Conservation (phyloP, 768 basidiomycete genomes). For the Lepiota venenata region DNA sequence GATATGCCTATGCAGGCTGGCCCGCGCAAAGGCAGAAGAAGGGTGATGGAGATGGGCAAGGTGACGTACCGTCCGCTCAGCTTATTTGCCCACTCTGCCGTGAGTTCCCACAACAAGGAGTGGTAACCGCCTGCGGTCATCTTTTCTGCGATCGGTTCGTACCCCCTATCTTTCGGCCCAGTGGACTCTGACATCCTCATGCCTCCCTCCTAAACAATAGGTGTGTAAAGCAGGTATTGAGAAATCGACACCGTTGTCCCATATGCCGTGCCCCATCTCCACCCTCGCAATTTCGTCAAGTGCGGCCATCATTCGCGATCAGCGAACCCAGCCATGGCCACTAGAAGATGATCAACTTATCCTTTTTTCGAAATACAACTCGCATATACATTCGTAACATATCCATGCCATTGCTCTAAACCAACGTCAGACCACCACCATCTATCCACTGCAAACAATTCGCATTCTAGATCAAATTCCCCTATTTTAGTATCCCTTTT, state of each 20-base stretch:
- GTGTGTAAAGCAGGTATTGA: constrained; percentile 16
- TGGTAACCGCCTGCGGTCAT: constrained; percentile 29
- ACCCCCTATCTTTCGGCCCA: background rate
- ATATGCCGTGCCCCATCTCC: constrained; percentile 20
- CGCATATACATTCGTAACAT: too few species aligned
- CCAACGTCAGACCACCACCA: too few species aligned
- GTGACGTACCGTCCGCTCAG: constrained; percentile 14
- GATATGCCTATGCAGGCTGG: constrained; percentile 39
- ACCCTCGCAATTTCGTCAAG: constrained; percentile 14
- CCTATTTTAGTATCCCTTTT: too few species aligned
- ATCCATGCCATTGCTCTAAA: too few species aligned
- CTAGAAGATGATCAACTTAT: background rate
- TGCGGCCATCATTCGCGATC: constrained; percentile 20
- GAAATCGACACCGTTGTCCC: constrained; percentile 20
- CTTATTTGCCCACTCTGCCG: constrained; percentile 30
- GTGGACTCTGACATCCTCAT: background rate
- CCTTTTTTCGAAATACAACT: too few species aligned
- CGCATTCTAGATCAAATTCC: too few species aligned
- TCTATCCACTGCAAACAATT: too few species aligned
- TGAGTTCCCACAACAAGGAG: constrained; percentile 26
- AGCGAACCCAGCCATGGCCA: constrained; percentile 5
- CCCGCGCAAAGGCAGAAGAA: constrained; percentile 22
- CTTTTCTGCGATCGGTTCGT: constrained; percentile 23
- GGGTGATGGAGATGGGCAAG: background rate
- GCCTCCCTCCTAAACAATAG: constrained; percentile 7